Evolutionary conservation across 2,329 filamentous ascomycete genomes (phyloP), one percentile per base, ranked within the genome.

Genomic region (Clarireedia homoeocarpa): DNA sequence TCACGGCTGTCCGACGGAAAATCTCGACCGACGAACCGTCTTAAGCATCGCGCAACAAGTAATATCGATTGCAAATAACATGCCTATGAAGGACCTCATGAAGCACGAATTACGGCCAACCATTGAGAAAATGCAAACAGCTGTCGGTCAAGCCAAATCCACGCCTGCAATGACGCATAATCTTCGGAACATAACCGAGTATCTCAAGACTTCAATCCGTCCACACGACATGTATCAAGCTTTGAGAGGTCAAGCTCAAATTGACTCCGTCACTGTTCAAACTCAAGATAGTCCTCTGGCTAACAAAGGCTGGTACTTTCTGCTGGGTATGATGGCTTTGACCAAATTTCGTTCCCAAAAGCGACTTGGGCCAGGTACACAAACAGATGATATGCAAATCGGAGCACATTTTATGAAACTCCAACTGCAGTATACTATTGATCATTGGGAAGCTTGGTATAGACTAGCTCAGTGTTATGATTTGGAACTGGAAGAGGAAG

Each of bases 101-200:
- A 97, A 95, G 70, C 94, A 91, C 15, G 90, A 97, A 55, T 76
- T 99, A 53, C 95, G 92, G 69, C 83, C 79, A 15, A 90, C 91
- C 0, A 94, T 99, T 57, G 94, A 99, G 58, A 91, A 91, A 63
- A 89, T 99, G 72, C 91, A 97, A 69, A 85, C 89, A 62, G 86
- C 89, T 5, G 86, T 97, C 53, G 90, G 89, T 1, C 81, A 82
- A 53, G 82, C 86, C 27, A 96, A 91, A 69, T 82, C 86, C 12
- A 87, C 86, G 1, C 82, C 89, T 5, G 84, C 91, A 59, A 85
- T 95, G 71, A 80, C 86, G n/a, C 86, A 94, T 69, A 99, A 99
- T 70, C 79, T 89, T 55, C 86, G 90, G 53, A 85, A 95, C 61
- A 85, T 94, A 55, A 87, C 84, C 4, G 81, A 88, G 27, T 94